Evolutionary conservation across 768 basidiomycete genomes (phyloP).

Genomic region (Nevesoporus exiguus): DNA sequence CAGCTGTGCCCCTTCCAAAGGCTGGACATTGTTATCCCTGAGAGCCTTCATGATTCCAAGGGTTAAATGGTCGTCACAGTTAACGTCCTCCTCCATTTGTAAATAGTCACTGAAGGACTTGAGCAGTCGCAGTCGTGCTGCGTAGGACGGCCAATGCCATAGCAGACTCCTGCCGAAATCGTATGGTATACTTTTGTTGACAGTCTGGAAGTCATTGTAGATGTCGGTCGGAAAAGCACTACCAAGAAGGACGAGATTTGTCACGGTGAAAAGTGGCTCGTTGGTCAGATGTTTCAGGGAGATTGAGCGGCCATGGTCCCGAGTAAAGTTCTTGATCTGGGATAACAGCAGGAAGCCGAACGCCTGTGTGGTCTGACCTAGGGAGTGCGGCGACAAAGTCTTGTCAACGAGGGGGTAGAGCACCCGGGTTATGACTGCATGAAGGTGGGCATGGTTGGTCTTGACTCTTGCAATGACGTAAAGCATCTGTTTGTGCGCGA

Average conservation of each 20-base stretch:
- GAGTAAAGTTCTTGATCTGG: conserved; percentile 8
- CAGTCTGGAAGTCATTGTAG: conserved; percentile 17
- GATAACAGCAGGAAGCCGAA: conserved; percentile 14
- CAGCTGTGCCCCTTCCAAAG: not conserved
- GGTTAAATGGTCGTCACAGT: conserved; percentile 5
- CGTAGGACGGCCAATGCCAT: conserved; percentile 10
- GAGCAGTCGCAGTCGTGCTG: conserved; percentile 12
- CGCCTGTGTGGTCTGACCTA: conserved; percentile 8
- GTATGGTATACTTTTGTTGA: conserved; percentile 14
- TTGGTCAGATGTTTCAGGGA: conserved; percentile 16
- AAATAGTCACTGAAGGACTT: conserved; percentile 9
- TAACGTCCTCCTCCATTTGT: conserved; percentile 1
- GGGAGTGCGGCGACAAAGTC: conserved; percentile 8
- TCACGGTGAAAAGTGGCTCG: conserved; percentile 15
- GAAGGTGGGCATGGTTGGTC: conserved; percentile 2
- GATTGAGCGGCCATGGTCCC: not conserved
- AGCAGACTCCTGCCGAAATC: conserved; percentile 11
- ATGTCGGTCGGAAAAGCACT: conserved; percentile 12
- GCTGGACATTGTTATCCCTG: conserved; percentile 11
- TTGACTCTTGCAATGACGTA: conserved; percentile 10
- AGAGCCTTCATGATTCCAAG: conserved; percentile 14
- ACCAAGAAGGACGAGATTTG: conserved; percentile 17
- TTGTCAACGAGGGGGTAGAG: conserved; percentile 24
- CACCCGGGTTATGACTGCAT: conserved; percentile 13
- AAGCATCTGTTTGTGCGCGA: conserved; percentile 9